phyloP scores from a whole-genome alignment of 179 eudicot genomes.

The Spinacia oleracea region DNA sequence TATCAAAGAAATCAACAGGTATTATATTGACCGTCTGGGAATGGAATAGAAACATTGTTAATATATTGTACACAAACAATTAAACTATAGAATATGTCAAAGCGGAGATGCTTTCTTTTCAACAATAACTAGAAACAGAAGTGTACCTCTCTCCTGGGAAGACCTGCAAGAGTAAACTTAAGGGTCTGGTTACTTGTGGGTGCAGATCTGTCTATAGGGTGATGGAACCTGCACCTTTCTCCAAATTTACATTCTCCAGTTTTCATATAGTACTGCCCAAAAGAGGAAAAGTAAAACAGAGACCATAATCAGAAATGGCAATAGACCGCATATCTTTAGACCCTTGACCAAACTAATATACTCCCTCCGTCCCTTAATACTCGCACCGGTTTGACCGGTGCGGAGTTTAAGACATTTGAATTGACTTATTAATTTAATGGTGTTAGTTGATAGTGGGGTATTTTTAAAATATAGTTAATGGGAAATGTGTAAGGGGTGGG shows the following conservation, averaged over 20 bases:
- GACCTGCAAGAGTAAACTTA: conserved; percentile 87
- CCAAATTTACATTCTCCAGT: conserved; percentile 84
- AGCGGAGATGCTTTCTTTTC: not conserved
- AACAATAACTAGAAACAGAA: conserved; percentile 6
- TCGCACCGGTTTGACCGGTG: too few species aligned
- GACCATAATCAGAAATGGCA: not conserved
- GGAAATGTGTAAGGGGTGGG: too few species aligned
- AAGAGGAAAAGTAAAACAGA: not conserved
- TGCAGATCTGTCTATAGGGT: conserved; percentile 71
- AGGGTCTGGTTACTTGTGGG: conserved; percentile 34
- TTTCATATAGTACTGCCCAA: conserved; percentile 80
- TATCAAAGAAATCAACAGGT: not conserved
- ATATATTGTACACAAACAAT: not conserved
- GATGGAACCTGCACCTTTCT: conserved; percentile 83
- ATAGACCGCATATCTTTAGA: not conserved
- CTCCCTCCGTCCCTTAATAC: too few species aligned
- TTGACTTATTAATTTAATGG: too few species aligned
- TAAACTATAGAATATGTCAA: not conserved
- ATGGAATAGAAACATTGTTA: not conserved
- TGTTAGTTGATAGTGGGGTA: too few species aligned
- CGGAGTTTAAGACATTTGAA: too few species aligned
- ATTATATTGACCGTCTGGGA: not conserved
- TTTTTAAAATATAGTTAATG: too few species aligned
- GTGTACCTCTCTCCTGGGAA: conserved; percentile 97
- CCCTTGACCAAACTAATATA: not conserved